Percentiles rank a stretch among this genome's conserved stretches.
Evolutionary conservation across 257 asterid genomes (phyloP).

Genomic region (Ilex asprella): DNA sequence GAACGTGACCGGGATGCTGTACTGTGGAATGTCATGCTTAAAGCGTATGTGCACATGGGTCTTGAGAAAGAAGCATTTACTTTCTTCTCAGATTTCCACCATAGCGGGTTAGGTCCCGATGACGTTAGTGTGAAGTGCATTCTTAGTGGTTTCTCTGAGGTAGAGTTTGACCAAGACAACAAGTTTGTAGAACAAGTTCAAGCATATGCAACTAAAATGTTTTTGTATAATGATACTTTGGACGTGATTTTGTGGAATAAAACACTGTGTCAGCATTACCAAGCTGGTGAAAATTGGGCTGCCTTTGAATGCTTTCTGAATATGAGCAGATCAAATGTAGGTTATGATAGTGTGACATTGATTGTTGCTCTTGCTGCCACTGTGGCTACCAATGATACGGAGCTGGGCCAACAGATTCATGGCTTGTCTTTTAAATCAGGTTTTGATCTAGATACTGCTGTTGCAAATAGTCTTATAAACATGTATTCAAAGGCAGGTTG

Average conservation of each 20-base stretch:
- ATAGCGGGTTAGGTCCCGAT: not conserved
- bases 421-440: not conserved
- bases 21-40: not conserved
- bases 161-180: not conserved
- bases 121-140: not conserved
- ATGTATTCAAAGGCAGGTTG: not conserved
- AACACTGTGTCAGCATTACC: not conserved
- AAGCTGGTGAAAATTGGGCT: not conserved
- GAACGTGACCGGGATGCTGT: not conserved
- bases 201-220: not conserved
- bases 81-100: not conserved
- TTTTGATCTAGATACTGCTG: not conserved
- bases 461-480: not conserved
- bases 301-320: not conserved
- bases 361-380: not conserved
- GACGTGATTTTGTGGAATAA: not conserved
- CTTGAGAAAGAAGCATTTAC: not conserved
- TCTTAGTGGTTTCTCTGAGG: not conserved
- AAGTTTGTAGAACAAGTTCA: not conserved
- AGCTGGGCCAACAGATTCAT: not conserved
- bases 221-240: not conserved
- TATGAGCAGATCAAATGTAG: not conserved
- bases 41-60: not conserved
- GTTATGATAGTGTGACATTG: not conserved
- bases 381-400: not conserved